A percentile compares a stretch with the other conserved stretches of the same genome.
phyloP scores from a whole-genome alignment of 441 rosid species.

The Adansonia rubrostipa region DNA sequence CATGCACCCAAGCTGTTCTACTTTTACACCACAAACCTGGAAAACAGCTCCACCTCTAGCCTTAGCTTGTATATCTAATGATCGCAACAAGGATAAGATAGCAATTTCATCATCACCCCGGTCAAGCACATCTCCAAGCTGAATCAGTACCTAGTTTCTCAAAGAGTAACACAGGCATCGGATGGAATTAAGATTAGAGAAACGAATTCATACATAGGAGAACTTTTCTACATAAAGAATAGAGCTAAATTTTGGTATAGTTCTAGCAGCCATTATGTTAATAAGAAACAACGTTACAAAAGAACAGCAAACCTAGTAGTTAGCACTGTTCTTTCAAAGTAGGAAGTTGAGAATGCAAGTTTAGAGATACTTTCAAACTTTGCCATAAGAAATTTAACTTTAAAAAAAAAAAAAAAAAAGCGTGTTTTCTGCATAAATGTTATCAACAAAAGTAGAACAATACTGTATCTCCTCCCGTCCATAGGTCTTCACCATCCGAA shows the following conservation, averaged over 20 bases:
- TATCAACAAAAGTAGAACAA: constrained; percentile 16
- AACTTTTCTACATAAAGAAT: neutral
- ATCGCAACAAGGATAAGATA: constrained; percentile 72
- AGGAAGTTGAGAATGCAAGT: neutral
- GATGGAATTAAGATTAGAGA: neutral
- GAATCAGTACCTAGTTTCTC: constrained; percentile 64
- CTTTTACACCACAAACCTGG: constrained; percentile 55
- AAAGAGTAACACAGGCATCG: constrained; percentile 13
- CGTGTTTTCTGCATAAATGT: neutral
- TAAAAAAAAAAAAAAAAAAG: too few species aligned
- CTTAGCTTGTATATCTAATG: constrained; percentile 76
- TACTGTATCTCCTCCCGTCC: constrained; percentile 86
- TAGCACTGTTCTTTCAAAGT: neutral
- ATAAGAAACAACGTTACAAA: neutral
- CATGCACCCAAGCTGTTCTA: constrained; percentile 2
- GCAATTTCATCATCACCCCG: constrained; percentile 91
- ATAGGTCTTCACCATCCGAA: constrained; percentile 64
- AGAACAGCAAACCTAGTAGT: neutral
- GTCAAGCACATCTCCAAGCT: constrained; percentile 90
- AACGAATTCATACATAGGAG: neutral
- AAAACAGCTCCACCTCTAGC: constrained; percentile 91
- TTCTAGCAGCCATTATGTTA: neutral
- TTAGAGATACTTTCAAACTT: neutral
- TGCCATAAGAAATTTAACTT: neutral
- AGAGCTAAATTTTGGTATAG: neutral